Conservation (phyloP, 176 grass and related monocot genomes). For the Cenchrus fungigraminus region DNA sequence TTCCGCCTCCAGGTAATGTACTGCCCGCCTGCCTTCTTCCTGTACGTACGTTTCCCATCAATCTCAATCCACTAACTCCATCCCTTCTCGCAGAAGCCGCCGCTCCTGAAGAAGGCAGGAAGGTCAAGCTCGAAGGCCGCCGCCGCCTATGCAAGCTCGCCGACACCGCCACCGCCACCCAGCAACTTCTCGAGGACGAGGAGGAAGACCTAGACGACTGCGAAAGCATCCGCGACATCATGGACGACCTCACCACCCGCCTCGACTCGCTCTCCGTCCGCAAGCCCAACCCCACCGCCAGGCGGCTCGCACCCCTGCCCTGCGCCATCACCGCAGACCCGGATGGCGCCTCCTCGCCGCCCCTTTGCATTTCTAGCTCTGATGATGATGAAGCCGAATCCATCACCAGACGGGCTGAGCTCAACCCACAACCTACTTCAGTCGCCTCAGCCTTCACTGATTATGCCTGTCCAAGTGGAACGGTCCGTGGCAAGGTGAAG, state of each 20-base stretch:
- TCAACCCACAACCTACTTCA: neutral
- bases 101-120: slow-evolving; percentile 15
- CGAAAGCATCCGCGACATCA: slow-evolving; percentile 75
- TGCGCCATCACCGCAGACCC: slow-evolving; percentile 21
- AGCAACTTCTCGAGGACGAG: neutral
- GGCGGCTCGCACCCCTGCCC: slow-evolving; percentile 16
- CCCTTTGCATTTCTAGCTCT: neutral
- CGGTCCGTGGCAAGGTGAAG: neutral
- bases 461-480: neutral
- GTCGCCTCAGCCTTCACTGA: neutral
- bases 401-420: neutral
- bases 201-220: neutral
- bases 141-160: slow-evolving; percentile 77
- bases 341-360: slow-evolving; percentile 12
- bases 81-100: neutral
- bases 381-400: slow-evolving; percentile 13
- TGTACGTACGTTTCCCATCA: neutral
- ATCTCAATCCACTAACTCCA: neutral
- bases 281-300: slow-evolving; percentile 42
- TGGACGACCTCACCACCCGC: slow-evolving; percentile 75
- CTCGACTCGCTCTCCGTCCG: slow-evolving; percentile 71
- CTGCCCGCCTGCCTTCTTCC: neutral
- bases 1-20: slow-evolving; percentile 9
- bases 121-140: slow-evolving; percentile 72
- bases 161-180: neutral